Conservation (phyloP, 768 basidiomycete species). For the Naganishia vishniacii region DNA sequence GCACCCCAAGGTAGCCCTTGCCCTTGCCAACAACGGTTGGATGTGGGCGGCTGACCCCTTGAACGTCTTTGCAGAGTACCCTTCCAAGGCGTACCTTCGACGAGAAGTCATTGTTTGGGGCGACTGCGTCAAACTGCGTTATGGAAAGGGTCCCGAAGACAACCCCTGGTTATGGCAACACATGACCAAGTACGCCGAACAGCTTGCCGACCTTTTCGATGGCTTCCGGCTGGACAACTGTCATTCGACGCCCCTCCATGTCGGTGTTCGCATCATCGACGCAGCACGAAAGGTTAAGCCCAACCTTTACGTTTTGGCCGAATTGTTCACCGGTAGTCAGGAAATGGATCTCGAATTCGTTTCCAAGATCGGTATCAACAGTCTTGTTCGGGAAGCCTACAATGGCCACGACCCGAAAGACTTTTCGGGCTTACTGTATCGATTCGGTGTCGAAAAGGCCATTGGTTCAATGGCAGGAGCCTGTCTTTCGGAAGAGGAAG, state of each 20-base stretch:
- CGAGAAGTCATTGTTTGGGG: conserved; percentile 97
- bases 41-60: conserved; percentile 95
- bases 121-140: conserved; percentile 96
- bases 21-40: conserved; percentile 97
- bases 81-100: conserved; percentile 89
- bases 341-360: conserved; percentile 90
- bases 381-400: conserved; percentile 87
- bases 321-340: conserved; percentile 92
- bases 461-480: conserved; percentile 93
- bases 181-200: conserved; percentile 76
- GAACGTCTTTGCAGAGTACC: conserved; percentile 82
- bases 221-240: conserved; percentile 98
- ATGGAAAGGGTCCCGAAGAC: conserved; percentile 68
- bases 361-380: conserved; percentile 84
- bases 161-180: conserved; percentile 94
- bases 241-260: conserved; percentile 91
- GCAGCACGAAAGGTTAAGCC: conserved; percentile 81
- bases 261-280: conserved; percentile 94
- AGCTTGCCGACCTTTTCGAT: conserved; percentile 76
- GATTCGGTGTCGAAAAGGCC: conserved; percentile 86
- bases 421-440: conserved; percentile 76
- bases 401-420: conserved; percentile 80
- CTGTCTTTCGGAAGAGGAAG: conserved; percentile 69
- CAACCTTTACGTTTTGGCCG: conserved; percentile 91
- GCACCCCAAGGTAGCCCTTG: conserved; percentile 58